Evolutionary conservation across 306 rosid genomes (phyloP), one percentile per base, ranked within the genome.

Genomic region (Potentilla sterilis): DNA sequence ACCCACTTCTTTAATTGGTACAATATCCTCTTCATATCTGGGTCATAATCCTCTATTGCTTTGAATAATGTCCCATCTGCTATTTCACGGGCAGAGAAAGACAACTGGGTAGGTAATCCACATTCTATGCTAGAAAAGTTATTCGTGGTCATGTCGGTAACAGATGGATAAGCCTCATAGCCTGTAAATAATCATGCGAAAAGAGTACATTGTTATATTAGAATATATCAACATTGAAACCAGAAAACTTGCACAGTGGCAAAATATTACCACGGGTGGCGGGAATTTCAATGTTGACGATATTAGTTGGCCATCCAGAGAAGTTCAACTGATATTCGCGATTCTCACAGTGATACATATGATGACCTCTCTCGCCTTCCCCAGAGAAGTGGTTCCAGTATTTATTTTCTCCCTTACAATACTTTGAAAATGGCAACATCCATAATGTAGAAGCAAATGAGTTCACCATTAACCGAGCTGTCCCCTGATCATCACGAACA

Each of bases 351-450:
- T 77, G 91, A 87, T 90, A 95, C 38, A 77, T 80, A 14, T 80
- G 87, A 76, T 61, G 80, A 63, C 76, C 76, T 66, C 40, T 83
- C 65, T 70, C 80, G 69, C 52, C 75, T 57, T 61, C 81, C 79
- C 83, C 87, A 64, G 90, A 86, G 75, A 92, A 86, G 81, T 95
- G 97, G 78, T 83, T 92, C 69, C 77, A 83, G 78, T 90, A 92
- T 74, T 76, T 81, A 79, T 83, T 79, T 68, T 92, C 90, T 70
- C 83, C 83, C 82, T 88, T 92, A 73, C 99, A 95, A 82, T 92
- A 72, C 92, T 89, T 85, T 64, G 99, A 95, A 89, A 92, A 86
- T 46, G 99, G 99, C 97, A 90, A 49, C 99, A 95, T 92, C 99
- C 99, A 95, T 79, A 90, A 61, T 38, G 99, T 80, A 67, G 99